Evolutionary conservation across 805 yeast species (phyloP).

Genomic region (Monosporozyma yasuniensis): DNA sequence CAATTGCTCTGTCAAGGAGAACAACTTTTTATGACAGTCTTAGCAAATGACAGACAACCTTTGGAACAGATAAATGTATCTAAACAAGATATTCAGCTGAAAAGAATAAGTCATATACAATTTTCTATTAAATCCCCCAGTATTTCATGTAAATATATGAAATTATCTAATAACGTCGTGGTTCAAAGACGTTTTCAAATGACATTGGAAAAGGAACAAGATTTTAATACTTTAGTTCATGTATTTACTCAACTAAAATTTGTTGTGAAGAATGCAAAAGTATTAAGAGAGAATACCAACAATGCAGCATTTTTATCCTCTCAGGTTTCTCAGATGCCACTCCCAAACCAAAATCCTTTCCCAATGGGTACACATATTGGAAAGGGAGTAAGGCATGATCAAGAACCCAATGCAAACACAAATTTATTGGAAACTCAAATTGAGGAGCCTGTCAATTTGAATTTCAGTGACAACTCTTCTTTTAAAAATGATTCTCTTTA

Average conservation of each 20-base stretch:
- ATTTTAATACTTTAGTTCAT: slow-evolving; percentile 7
- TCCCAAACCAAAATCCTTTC: neutral
- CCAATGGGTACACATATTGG: neutral
- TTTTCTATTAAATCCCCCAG: slow-evolving; percentile 21
- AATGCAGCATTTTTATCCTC: neutral
- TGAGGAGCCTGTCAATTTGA: neutral
- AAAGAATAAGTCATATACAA: slow-evolving; percentile 8
- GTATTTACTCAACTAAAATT: slow-evolving; percentile 8
- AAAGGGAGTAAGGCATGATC: neutral
- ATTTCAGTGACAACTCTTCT: neutral
- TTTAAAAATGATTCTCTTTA: neutral
- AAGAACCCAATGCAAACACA: neutral
- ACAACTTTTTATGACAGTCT: neutral
- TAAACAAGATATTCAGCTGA: neutral
- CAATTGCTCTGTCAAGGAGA: neutral
- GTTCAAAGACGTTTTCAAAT: slow-evolving; percentile 23
- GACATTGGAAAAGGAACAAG: slow-evolving; percentile 10
- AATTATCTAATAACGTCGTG: neutral
- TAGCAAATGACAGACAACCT: neutral
- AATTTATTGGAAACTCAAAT: neutral
- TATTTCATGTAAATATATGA: slow-evolving; percentile 23
- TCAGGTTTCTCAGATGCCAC: neutral
- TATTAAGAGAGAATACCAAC: neutral
- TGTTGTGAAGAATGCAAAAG: slow-evolving; percentile 9
- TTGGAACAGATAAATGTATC: neutral